Evolutionary conservation across 305 asterid species (phyloP), one percentile per base, ranked within the genome.

Genomic region (Rubia occidens): DNA sequence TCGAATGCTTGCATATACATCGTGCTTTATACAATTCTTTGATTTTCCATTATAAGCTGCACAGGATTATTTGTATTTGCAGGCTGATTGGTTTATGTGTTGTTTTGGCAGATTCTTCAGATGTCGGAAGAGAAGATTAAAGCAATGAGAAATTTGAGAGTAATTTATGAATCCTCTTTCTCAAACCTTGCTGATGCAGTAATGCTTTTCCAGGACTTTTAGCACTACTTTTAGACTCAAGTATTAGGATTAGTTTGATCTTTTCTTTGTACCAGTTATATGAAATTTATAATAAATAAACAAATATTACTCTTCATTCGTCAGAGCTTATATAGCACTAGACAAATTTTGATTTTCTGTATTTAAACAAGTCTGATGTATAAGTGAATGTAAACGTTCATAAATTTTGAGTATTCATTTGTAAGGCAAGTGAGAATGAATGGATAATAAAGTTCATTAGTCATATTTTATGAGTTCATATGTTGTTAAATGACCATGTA

Each of bases 171-270:
- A 80, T 76, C 88, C 21, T 84, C 91, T 44, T 75, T 86, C 71
- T 72, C 86, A 78, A 80, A 84, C 69, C 83, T 93, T 47, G 98
- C 90, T 65, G 96, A 87, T 58, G 84, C 81, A 40, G 66, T 87
- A 69, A 49, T 90, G 85, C 80, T 88, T 69, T 93, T 93, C 80
- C 85, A 85, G 70, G 81, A 82, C 80, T 86, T 85, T 78, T 85
- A 61, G 54, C 26, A 14, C 7, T 11, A 47, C 53, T 47, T 11
- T 47, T 47, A 11, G n/a, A 5, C 6, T 11, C 37, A 24, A 67
- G 60, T 40, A 42, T 64, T 72, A 14, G 6, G 5, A 39, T 62
- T 2, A 0, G 47, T 0, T 26, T 26, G 11, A 7, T 11, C 39
- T 35, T 24, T 43, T 60, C 11, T 13, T 24, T 43, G 6, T 17